Evolutionary conservation across 164 flowering plant genomes (phyloP), one percentile per base, ranked within the genome.

Genomic region (Kingdonia uniflora): DNA sequence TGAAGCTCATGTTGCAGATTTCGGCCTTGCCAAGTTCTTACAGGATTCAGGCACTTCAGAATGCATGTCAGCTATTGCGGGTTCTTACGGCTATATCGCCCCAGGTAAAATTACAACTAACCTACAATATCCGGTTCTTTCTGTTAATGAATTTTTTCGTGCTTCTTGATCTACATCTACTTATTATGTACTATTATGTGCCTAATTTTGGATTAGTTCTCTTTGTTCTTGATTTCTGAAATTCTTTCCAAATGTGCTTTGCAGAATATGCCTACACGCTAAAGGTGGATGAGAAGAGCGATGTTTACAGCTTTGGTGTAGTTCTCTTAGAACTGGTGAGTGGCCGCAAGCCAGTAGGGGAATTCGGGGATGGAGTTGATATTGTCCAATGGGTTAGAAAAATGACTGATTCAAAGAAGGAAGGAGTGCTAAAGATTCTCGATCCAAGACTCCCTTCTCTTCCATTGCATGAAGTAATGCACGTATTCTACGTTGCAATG

Each of bases 1-100:
- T 58, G 96, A 88, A 71, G 98, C 98, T n/a, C 98, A 88, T 69
- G 98, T 92, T 22, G 98, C 98, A 19, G 98, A 92, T 71, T 92
- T 92, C 48, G 98, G 98, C 23, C 96, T 92, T 16, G 98, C 98
- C 60, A 92, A 92, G 71, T 92, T 92, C 56, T 67, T 94, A 58
- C 99, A 87, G 57, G 97, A 94, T 68, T 89, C 97, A 0, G 96
- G 95, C 50, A 72, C 99, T n/a, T 94, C 99, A 0, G 97, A 94
- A 60, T 84, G 95, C 82, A 94, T 94, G 97, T 94, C 97, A 20
- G 97, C 99, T 25, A 85, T 89, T 66, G 99, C 96, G 37, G 99
- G 99, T 19, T 86, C 97, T 11, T 94, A 87, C 63, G 99, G 97
- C 11, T 89, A 94, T 63, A 94, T 94, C 5, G 97, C 99, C 45